Conservation (phyloP, 768 basidiomycete species). For the Hysterangium stoloniferum region DNA sequence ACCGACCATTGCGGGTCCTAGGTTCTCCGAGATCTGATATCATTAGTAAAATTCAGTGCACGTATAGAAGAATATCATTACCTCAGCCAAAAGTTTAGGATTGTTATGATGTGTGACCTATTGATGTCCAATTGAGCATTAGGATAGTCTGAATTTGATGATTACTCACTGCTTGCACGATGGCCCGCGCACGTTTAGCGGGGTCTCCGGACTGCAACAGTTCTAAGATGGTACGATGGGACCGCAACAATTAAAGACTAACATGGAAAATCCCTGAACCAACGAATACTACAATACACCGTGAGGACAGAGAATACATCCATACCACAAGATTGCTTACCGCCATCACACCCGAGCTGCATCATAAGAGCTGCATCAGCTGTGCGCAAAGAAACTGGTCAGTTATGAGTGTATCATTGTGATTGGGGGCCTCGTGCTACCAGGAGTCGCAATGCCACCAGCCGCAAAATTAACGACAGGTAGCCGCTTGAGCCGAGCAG, state of each 20-base stretch:
- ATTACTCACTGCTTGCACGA: constrained; percentile 80
- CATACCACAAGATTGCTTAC: constrained; percentile 35
- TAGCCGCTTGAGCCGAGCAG: constrained; percentile 84
- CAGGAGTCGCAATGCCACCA: constrained; percentile 88
- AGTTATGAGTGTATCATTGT: not conserved
- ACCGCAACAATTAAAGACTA: constrained; percentile 22
- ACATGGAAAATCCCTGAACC: constrained; percentile 97
- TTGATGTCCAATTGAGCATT: constrained; percentile 8
- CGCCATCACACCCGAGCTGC: constrained; percentile 95
- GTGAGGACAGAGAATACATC: not conserved
- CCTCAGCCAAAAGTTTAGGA: constrained; percentile 84
- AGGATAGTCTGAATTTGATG: constrained; percentile 3
- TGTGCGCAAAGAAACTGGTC: constrained; percentile 18
- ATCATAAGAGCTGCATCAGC: constrained; percentile 98
- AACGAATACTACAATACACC: constrained; percentile 78
- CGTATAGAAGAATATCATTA: constrained; percentile 23
- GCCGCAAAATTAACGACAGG: constrained; percentile 98
- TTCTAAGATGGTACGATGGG: not conserved
- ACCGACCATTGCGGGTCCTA: constrained; percentile 92
- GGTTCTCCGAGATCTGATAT: constrained; percentile 62
- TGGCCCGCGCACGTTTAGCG: constrained; percentile 87
- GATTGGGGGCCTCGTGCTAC: constrained; percentile 38
- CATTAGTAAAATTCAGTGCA: constrained; percentile 10
- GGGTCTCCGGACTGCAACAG: constrained; percentile 75
- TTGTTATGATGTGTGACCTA: constrained; percentile 94